A percentile compares a stretch with the other conserved stretches of the same genome.
phyloP scores from a whole-genome alignment of 495 filamentous ascomycete species.

The Penicillium herquei region DNA sequence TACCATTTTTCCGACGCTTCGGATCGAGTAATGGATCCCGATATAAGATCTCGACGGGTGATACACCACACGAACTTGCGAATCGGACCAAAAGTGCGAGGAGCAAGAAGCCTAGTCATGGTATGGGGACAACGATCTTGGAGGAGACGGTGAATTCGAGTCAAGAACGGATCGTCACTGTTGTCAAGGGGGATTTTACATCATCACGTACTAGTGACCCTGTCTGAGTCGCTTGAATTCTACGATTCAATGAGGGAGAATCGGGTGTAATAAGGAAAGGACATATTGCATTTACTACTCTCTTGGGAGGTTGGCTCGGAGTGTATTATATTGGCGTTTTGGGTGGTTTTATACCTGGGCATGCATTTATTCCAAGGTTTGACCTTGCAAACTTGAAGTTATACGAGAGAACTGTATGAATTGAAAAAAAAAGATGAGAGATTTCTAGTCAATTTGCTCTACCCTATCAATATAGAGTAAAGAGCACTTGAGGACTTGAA shows the following conservation, averaged over 20 bases:
- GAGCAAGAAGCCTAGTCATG: not conserved
- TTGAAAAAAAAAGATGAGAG: not conserved
- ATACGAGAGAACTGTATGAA: not conserved
- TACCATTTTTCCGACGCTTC: conserved; percentile 7
- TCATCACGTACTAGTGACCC: too few species aligned
- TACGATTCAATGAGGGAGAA: too few species aligned
- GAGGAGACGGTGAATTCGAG: conserved; percentile 2
- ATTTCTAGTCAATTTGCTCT: conserved; percentile 23
- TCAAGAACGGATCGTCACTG: not conserved
- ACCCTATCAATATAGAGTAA: conserved; percentile 3
- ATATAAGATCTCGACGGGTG: not conserved
- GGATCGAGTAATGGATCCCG: not conserved
- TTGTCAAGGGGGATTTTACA: too few species aligned
- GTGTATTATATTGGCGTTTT: too few species aligned
- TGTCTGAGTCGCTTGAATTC: too few species aligned
- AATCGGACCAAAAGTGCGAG: not conserved
- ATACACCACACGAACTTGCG: not conserved
- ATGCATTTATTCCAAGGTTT: too few species aligned
- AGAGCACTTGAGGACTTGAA: not conserved
- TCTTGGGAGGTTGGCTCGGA: too few species aligned
- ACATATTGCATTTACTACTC: too few species aligned
- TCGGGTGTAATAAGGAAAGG: too few species aligned
- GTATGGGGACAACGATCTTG: conserved; percentile 2
- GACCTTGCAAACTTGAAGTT: too few species aligned
- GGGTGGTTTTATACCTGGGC: too few species aligned